Percentiles rank a stretch among this genome's conserved stretches.
Conservation (phyloP, 1,139 yeast species). For the Suhomyces bokatorum region DNA sequence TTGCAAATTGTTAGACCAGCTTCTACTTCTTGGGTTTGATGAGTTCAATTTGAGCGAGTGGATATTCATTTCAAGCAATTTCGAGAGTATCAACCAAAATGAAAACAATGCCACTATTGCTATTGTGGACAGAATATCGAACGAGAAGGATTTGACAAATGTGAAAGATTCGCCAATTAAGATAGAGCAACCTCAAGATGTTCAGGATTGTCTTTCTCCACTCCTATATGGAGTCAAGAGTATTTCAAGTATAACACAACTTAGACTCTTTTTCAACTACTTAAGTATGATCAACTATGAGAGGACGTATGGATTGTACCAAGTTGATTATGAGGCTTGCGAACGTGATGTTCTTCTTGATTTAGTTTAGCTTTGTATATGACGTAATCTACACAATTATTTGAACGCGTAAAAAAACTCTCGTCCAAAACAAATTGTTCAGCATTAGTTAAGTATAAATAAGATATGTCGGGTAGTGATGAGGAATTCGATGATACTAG, state of each 20-base stretch:
- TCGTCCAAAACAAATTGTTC: too few species aligned
- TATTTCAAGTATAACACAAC: constrained; percentile 47
- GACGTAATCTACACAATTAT: not conserved
- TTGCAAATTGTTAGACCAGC: constrained; percentile 75
- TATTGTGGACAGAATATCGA: constrained; percentile 50
- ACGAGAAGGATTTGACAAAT: constrained; percentile 39
- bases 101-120: constrained; percentile 37
- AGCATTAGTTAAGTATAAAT: too few species aligned
- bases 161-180: constrained; percentile 36
- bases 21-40: constrained; percentile 66
- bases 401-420: not conserved
- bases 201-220: constrained; percentile 34
- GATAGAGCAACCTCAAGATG: constrained; percentile 24
- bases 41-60: constrained; percentile 83
- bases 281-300: constrained; percentile 75
- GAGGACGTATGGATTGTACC: constrained; percentile 58
- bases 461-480: constrained; percentile 13
- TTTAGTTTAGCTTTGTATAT: constrained; percentile 10
- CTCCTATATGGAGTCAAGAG: constrained; percentile 47
- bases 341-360: constrained; percentile 58
- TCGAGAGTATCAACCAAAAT: constrained; percentile 56
- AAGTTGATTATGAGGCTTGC: constrained; percentile 51
- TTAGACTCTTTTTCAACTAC: constrained; percentile 70
- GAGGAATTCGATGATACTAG: constrained; percentile 22
- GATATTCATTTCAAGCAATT: constrained; percentile 76